Base-by-base conservation (phyloP, 352 stramenopile genomes). In the Phytophthora citrophthora region DNA sequence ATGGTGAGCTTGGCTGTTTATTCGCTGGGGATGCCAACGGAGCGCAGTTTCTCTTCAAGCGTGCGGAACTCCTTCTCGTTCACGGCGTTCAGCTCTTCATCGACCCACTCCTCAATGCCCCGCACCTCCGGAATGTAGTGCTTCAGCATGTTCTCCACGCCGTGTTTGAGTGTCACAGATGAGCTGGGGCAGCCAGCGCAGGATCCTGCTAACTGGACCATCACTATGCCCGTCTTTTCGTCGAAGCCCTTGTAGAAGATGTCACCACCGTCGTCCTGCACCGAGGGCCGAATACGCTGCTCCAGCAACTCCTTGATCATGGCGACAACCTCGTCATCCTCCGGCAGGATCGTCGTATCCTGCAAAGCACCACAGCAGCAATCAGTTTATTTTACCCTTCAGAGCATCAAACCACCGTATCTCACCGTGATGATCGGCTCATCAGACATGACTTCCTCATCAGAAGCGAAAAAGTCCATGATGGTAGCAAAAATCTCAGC, bases 301-400 rank as follows among this genome's bases (percentile, higher is more conserved):
- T 99, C 97, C 40, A 99, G 83, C 13, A 99, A 82, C 86, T 99
- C 98, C 85, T 99, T 99, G 78, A 99, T 99, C 94, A 99, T 99
- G 20, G 95, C 94, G 20, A 99, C 97, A 36, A 99, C 92, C 73
- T 99, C 97, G 64, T 97, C 92, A 70, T 99, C 97, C 39, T 98
- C 93, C 7, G 98, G 95, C 16, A 99, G 76, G 67, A 99, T 99
- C 2, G 89, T 95, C 70, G 88, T 96, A 71, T 96, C 88, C 86
- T 94, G 51, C 18, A 54, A 8, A 26, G 38, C 43, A 18, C 1
- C 43, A 18, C 27, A 41, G 4, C 51, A 45, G 5, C 38, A 5
- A 3, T 58, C 40, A 69, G 26, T 27, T 38, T 39, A 3, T 11
- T 65, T 10, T 32, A 43, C 44, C 8, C 44, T 23, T 23, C 36